Conservation (phyloP, 176 grass and related monocot species). For the Juncus inflexus region DNA sequence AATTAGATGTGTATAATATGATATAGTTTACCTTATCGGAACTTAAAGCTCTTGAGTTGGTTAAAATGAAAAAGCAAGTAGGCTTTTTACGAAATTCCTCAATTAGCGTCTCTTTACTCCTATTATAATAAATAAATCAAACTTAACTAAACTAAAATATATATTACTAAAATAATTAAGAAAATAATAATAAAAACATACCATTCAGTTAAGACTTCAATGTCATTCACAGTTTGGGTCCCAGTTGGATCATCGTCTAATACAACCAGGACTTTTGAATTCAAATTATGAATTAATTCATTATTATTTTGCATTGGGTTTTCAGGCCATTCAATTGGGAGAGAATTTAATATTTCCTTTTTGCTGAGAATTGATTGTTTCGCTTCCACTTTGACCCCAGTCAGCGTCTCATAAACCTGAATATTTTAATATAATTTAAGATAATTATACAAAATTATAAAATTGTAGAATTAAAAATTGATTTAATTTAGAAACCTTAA, state of each 20-base stretch:
- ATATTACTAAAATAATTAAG: not conserved
- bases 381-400: conserved; percentile 93
- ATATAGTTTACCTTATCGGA: conserved; percentile 61
- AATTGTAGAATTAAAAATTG: conserved; percentile 6
- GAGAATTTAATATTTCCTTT: conserved; percentile 57
- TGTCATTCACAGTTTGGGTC: conserved; percentile 96
- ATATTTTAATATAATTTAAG: conserved; percentile 6
- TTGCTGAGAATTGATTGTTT: conserved; percentile 56
- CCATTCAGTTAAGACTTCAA: conserved; percentile 98
- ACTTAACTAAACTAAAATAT: too few relatives aligned
- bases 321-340: conserved; percentile 76
- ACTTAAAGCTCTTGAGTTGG: conserved; percentile 85
- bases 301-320: conserved; percentile 60
- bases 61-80: conserved; percentile 92
- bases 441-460: conserved; percentile 8
- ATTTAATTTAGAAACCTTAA: conserved; percentile 50
- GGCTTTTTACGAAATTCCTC: conserved; percentile 77
- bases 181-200: conserved; percentile 19
- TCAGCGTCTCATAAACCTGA: conserved; percentile 89
- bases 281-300: conserved; percentile 38
- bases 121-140: conserved; percentile 21
- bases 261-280: conserved; percentile 82
- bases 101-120: conserved; percentile 64
- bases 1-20: too few relatives aligned
- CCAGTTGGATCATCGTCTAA: conserved; percentile 97